Evolutionary conservation across 805 yeast genomes (phyloP).

Genomic region (Yarrowia sp.): DNA sequence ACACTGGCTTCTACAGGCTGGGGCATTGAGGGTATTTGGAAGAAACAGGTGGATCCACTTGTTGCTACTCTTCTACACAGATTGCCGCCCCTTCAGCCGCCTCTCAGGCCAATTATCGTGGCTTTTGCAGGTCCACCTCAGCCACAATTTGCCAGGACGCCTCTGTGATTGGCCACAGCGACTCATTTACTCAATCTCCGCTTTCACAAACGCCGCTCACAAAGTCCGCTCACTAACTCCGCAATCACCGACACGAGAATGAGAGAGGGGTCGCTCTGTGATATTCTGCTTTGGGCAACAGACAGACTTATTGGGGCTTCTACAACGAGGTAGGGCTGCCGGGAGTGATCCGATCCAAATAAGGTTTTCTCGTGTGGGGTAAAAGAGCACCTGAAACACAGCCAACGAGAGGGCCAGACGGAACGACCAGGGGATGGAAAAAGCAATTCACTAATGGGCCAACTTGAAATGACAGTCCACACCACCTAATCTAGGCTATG

Average conservation of each 20-base stretch:
- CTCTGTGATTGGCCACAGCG: background rate
- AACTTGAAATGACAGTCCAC: too few relatives aligned
- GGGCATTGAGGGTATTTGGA: background rate
- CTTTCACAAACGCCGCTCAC: too few relatives aligned
- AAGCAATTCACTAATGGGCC: background rate
- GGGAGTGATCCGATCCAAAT: background rate
- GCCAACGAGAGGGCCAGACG: background rate
- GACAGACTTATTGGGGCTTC: background rate
- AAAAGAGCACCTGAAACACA: background rate
- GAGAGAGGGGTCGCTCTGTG: constrained; percentile 1
- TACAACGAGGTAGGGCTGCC: constrained; percentile 4
- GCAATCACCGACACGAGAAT: background rate
- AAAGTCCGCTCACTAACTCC: background rate
- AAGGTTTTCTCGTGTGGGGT: constrained; percentile 18
- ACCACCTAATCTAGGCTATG: background rate
- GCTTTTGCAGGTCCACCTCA: background rate
- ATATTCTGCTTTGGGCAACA: background rate
- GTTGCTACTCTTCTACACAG: too few relatives aligned
- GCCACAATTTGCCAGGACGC: background rate
- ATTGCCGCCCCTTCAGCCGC: constrained; percentile 8
- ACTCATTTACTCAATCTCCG: background rate
- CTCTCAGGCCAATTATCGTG: background rate
- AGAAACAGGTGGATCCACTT: background rate
- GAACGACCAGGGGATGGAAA: background rate
- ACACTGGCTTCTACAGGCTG: background rate